phyloP scores from a whole-genome alignment of 306 rosid genomes.

The Cicer cuneatum region DNA sequence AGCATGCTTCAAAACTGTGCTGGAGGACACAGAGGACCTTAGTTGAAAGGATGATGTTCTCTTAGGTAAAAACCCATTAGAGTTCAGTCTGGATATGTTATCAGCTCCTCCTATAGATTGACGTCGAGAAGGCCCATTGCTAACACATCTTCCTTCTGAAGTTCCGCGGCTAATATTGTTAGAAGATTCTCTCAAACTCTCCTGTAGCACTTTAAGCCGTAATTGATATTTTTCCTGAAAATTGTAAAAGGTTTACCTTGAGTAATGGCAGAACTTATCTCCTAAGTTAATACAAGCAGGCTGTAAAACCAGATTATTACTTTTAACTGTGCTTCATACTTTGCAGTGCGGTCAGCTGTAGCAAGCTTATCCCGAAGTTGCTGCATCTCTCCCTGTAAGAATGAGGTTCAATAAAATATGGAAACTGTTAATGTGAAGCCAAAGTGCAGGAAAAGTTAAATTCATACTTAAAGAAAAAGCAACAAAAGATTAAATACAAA shows the following conservation, averaged over 20 bases:
- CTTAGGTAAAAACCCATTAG: conserved; percentile 88
- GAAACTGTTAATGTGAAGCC: conserved; percentile 31
- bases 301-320: conserved; percentile 66
- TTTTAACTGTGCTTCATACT: conserved; percentile 93
- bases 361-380: conserved; percentile 97
- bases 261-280: conserved; percentile 51
- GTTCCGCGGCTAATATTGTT: conserved; percentile 70
- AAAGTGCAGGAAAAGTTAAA: conserved; percentile 16
- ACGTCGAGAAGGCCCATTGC: conserved; percentile 95
- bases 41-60: conserved; percentile 71
- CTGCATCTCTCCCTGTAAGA: conserved; percentile 94
- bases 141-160: conserved; percentile 75
- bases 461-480: conserved; percentile 6
- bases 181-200: conserved; percentile 87
- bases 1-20: conserved; percentile 89
- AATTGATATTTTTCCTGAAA: conserved; percentile 87
- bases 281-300: conserved; percentile 50
- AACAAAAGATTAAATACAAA: conserved; percentile 29
- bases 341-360: conserved; percentile 82
- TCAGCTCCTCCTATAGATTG: conserved; percentile 98
- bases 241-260: conserved; percentile 47
- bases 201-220: conserved; percentile 95
- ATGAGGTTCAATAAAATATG: conserved; percentile 40
- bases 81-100: conserved; percentile 69
- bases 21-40: conserved; percentile 80